A percentile compares a stretch with the other conserved stretches of the same genome.
phyloP scores from a whole-genome alignment of 257 asterid genomes.

The Salvia rosmarinus region DNA sequence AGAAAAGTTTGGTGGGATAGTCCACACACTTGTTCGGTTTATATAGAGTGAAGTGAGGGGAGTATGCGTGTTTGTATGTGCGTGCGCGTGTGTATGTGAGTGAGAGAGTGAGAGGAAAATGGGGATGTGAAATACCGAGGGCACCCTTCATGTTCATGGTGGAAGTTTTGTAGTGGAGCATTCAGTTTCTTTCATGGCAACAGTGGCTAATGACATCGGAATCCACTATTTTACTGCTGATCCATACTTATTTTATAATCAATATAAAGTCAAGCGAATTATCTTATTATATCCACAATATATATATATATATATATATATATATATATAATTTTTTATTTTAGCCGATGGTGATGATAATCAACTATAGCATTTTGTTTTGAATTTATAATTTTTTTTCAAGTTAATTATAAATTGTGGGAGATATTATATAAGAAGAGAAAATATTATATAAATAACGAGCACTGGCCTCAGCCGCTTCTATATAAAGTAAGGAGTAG shows the following conservation, averaged over 20 bases:
- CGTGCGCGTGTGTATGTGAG: not conserved
- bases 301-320: too few species aligned
- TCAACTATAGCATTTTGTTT: not conserved
- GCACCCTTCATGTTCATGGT: constrained; percentile 36
- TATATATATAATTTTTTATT: too few species aligned
- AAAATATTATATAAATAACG: too few species aligned
- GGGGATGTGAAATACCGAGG: constrained; percentile 27
- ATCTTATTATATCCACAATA: too few species aligned
- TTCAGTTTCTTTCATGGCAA: constrained; percentile 11
- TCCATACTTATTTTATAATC: not conserved
- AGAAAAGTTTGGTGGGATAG: constrained; percentile 16
- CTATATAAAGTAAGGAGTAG: too few species aligned
- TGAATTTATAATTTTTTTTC: not conserved
- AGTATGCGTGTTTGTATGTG: too few species aligned
- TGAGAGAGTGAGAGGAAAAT: not conserved
- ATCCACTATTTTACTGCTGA: constrained; percentile 31
- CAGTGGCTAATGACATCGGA: constrained; percentile 34
- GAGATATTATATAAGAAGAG: too few species aligned
- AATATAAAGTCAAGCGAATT: too few species aligned
- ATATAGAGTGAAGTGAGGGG: constrained; percentile 27
- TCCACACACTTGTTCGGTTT: not conserved
- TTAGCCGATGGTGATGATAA: not conserved
- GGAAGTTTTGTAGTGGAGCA: constrained; percentile 36
- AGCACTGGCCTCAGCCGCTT: too few species aligned
- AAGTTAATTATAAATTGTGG: too few species aligned